These are phyloP conservation scores for Phytophthora nicotianae DNA, from an alignment of 352 stramenopile genomes.

Conservation along the genomic window DNA sequence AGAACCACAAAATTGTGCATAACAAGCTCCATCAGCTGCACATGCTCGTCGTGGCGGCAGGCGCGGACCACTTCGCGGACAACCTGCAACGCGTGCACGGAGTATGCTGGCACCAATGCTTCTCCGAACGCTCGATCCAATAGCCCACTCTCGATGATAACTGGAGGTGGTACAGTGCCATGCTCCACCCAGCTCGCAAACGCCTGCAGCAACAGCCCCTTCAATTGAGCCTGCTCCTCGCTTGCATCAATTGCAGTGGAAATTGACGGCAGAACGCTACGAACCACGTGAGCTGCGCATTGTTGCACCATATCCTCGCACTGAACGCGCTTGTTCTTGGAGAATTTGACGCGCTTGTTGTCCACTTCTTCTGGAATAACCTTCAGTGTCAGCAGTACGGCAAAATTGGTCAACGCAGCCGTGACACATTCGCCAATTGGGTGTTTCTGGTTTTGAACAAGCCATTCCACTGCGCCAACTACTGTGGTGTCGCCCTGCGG, in stretches of 20 bases:
- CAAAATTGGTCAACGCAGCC: slow-evolving; percentile 69
- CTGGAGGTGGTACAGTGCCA: slow-evolving; percentile 49
- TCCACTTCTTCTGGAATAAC: slow-evolving; percentile 80
- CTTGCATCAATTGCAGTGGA: slow-evolving; percentile 59
- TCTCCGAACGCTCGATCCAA: slow-evolving; percentile 69
- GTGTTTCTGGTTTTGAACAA: slow-evolving; percentile 73
- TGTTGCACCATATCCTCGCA: slow-evolving; percentile 77
- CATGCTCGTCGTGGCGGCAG: slow-evolving; percentile 58
- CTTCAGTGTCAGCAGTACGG: slow-evolving; percentile 75
- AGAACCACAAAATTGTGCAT: slow-evolving; percentile 83
- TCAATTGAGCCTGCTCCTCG: slow-evolving; percentile 49
- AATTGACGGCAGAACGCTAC: slow-evolving; percentile 63
- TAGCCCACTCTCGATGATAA: slow-evolving; percentile 69
- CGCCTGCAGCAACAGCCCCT: slow-evolving; percentile 61
- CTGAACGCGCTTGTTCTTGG: slow-evolving; percentile 62
- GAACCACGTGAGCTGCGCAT: slow-evolving; percentile 61
- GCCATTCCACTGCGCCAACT: slow-evolving; percentile 72
- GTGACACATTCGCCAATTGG: slow-evolving; percentile 46
- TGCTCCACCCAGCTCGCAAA: slow-evolving; percentile 82
- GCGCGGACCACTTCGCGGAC: slow-evolving; percentile 74
- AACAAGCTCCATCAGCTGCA: slow-evolving; percentile 78
- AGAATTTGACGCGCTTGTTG: slow-evolving; percentile 82
- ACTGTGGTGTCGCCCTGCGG: slow-evolving; percentile 55
- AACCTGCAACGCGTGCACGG: slow-evolving; percentile 56
- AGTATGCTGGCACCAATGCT: slow-evolving; percentile 41